Conservation (phyloP, 495 filamentous ascomycete species). For the Aspergillus egyptiacus region DNA sequence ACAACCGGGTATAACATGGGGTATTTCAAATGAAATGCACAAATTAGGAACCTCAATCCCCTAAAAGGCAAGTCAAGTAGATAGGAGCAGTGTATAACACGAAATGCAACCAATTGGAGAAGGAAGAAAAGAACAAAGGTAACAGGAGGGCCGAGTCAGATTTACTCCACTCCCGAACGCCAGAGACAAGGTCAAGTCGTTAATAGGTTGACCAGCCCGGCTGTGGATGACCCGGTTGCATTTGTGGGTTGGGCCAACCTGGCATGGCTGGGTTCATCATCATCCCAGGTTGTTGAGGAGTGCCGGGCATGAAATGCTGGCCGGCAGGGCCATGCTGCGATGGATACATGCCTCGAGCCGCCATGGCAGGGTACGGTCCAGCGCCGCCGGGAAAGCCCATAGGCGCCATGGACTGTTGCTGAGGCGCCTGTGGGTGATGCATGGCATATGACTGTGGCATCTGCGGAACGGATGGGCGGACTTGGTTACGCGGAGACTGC, state of each 20-base stretch:
- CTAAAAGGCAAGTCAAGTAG: constrained; percentile 17
- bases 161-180: constrained; percentile 23
- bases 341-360: constrained; percentile 38
- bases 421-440: constrained; percentile 50
- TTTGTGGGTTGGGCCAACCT: constrained; percentile 37
- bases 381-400: constrained; percentile 36
- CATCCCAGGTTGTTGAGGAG: constrained; percentile 36
- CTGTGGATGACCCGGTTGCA: constrained; percentile 42
- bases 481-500: constrained; percentile 46
- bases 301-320: constrained; percentile 37
- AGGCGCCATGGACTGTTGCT: constrained; percentile 52
- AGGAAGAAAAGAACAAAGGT: constrained; percentile 15
- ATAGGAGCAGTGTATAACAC: constrained; percentile 24
- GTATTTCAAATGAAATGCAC: constrained; percentile 40
- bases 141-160: constrained; percentile 14
- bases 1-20: constrained; percentile 40
- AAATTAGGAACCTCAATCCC: constrained; percentile 33
- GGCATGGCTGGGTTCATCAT: constrained; percentile 42
- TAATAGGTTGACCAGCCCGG: constrained; percentile 43
- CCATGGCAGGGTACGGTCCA: constrained; percentile 35
- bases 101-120: constrained; percentile 20
- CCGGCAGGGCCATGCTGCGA: constrained; percentile 34
- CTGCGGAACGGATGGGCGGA: constrained; percentile 36
- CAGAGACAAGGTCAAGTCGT: constrained; percentile 1
- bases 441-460: constrained; percentile 44